A percentile compares a stretch with the other conserved stretches of the same genome.
These are phyloP conservation scores for Spergularia bocconei DNA, from an alignment of 148 eudicot species.

Conservation along the genomic window DNA sequence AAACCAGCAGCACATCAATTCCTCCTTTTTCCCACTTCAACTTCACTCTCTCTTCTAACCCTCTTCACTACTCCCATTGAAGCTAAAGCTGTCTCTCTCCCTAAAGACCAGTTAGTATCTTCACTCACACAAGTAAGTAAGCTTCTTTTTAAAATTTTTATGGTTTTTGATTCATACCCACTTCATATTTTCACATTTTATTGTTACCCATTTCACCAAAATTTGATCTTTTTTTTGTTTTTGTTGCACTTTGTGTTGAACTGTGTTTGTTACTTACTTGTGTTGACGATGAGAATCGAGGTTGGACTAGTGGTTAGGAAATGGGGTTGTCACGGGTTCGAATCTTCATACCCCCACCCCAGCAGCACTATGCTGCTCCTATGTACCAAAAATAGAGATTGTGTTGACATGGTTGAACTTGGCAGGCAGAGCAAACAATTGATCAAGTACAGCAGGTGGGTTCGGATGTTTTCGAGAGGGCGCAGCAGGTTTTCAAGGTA, in stretches of 20 bases:
- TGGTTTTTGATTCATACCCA: background rate
- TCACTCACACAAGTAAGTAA: slow-evolving; percentile 71
- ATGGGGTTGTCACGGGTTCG: too few species aligned
- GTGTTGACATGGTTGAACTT: background rate
- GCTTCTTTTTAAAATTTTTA: background rate
- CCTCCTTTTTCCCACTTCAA: slow-evolving; percentile 42
- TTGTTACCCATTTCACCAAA: background rate
- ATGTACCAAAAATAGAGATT: too few species aligned
- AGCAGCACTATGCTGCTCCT: too few species aligned
- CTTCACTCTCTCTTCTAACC: slow-evolving; percentile 54
- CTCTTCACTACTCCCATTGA: slow-evolving; percentile 53
- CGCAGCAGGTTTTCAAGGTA: slow-evolving; percentile 45
- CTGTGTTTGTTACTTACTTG: too few species aligned
- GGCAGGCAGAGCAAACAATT: slow-evolving; percentile 77
- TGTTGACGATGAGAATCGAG: too few species aligned
- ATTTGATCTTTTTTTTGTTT: slow-evolving; percentile 7
- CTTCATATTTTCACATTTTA: background rate
- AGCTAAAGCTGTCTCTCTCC: slow-evolving; percentile 54
- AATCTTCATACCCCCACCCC: too few species aligned
- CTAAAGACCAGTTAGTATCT: slow-evolving; percentile 82
- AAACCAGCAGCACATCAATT: slow-evolving; percentile 23
- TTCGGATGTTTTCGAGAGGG: slow-evolving; percentile 44
- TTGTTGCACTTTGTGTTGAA: too few species aligned
- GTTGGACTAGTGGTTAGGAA: too few species aligned
- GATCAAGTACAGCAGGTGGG: slow-evolving; percentile 78